These are phyloP conservation scores for Detonula confervacea DNA, from an alignment of 352 stramenopile species.

Conservation along the genomic window DNA sequence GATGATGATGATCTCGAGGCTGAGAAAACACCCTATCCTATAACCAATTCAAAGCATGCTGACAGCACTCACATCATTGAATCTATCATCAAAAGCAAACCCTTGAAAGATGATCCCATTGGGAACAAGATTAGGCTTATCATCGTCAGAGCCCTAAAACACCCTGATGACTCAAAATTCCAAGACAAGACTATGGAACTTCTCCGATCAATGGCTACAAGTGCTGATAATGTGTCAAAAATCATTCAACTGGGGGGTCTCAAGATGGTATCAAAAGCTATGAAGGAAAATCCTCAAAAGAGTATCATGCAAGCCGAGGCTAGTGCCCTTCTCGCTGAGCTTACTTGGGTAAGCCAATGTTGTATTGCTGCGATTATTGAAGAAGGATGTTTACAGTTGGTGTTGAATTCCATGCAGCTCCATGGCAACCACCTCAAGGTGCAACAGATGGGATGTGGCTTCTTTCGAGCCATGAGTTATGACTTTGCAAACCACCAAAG, in stretches of 20 bases:
- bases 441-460: conserved; percentile 24
- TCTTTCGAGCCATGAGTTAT: conserved; percentile 37
- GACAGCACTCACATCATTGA: conserved; percentile 6
- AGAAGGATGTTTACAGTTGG: conserved; percentile 23
- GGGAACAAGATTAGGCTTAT: conserved; percentile 34
- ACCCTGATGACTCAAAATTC: conserved; percentile 9
- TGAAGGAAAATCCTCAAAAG: conserved; percentile 25
- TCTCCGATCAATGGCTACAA: conserved; percentile 28
- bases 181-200: conserved; percentile 26
- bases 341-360: conserved; percentile 16
- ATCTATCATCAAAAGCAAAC: conserved; percentile 25
- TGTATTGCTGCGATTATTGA: conserved; percentile 22
- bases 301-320: conserved; percentile 28
- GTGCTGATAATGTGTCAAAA: conserved; percentile 27
- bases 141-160: conserved; percentile 31
- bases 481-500: conserved; percentile 41
- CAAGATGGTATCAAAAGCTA: conserved; percentile 38
- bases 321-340: conserved; percentile 23
- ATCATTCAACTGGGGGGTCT: conserved; percentile 35
- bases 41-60: not conserved
- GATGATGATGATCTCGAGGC: not conserved
- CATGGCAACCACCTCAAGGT: conserved; percentile 18
- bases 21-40: not conserved
- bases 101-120: conserved; percentile 35
- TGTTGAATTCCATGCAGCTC: conserved; percentile 35